A percentile compares a stretch with the other conserved stretches of the same genome.
These are phyloP conservation scores for Scopulariopsis brevicaulis DNA, from an alignment of 2,329 filamentous ascomycete species.

Conservation along the genomic window DNA sequence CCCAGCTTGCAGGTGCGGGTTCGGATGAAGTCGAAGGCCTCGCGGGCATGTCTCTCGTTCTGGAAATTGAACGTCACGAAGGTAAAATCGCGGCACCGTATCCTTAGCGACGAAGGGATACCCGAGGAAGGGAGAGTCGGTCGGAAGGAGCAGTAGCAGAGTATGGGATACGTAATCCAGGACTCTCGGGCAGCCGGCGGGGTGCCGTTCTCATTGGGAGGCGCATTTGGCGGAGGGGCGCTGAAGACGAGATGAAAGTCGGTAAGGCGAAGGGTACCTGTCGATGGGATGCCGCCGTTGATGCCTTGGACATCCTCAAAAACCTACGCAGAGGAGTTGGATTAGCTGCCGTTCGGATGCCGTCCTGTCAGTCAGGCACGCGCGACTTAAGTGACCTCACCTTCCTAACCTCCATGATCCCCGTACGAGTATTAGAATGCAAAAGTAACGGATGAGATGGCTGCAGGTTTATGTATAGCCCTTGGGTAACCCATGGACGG, in stretches of 20 bases:
- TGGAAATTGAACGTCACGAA: constrained; percentile 85
- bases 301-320: constrained; percentile 50
- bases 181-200: constrained; percentile 46
- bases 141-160: constrained; percentile 67
- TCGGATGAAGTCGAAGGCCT: constrained; percentile 81
- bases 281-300: constrained; percentile 43
- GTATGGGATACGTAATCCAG: constrained; percentile 93
- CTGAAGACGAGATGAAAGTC: constrained; percentile 50
- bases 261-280: constrained; percentile 47
- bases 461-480: neutral
- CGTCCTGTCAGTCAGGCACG: neutral
- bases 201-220: constrained; percentile 8
- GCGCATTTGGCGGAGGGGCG: constrained; percentile 19
- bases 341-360: neutral
- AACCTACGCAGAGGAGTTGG: constrained; percentile 19
- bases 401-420: constrained; percentile 29
- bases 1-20: constrained; percentile 71
- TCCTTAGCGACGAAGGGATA: constrained; percentile 68
- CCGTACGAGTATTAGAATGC: neutral
- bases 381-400: constrained; percentile 14
- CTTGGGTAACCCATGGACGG: neutral
- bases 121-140: constrained; percentile 59
- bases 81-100: constrained; percentile 87
- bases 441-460: neutral
- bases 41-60: constrained; percentile 62